Evolutionary conservation across 768 basidiomycete genomes (phyloP), one percentile per base, ranked within the genome.

Genomic region (Exidia glandulosa): DNA sequence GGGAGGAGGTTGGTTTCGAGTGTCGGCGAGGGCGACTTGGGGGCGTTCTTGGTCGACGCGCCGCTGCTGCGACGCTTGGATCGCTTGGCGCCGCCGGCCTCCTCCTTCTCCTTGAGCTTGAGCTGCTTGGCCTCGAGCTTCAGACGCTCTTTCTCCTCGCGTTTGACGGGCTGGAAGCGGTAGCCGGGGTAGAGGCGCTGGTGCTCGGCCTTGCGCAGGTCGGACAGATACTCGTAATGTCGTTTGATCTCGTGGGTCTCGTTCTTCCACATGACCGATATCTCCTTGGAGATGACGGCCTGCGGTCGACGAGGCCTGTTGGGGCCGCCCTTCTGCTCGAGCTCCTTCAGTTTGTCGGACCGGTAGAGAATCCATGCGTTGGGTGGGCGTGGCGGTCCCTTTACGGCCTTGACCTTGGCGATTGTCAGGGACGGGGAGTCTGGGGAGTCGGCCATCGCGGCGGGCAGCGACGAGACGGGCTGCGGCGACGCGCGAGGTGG

Each of bases 331-430:
- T 65, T 50, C 45, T 74, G 73, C 19, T 75, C 73, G 57, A 85
- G 68, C 12, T 73, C 68, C 61, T 70, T 72, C 47, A 81, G 73
- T 66, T 79, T 82, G 62, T 82, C 78, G 2, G 85, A 81, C 45
- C 90, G 82, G 70, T 87, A 92, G 16, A 91, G 63, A 61, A 92
- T 91, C 87, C 88, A 92, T 0, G 89, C 84, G 67, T 91, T 92
- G 10, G 84, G 82, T 2, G 90, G 89, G 0, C 90, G 79, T n/a
- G n/a, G n/a, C 10, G 86, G 85, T 3, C 25, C 25, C 47, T 48
- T 48, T 6, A 36, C 34, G 34, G 34, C 34, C n/a, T n/a, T n/a
- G 34, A 36, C 34, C 34, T 45, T 23, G 41, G 41, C 41, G 16
- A n/a, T n/a, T n/a, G n/a, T 19, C 19, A 19, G 41, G 12, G 77